A percentile compares a stretch with the other conserved stretches of the same genome.
These are phyloP conservation scores for Ensete glaucum DNA, from an alignment of 176 grass and related monocot genomes.

Conservation along the genomic window DNA sequence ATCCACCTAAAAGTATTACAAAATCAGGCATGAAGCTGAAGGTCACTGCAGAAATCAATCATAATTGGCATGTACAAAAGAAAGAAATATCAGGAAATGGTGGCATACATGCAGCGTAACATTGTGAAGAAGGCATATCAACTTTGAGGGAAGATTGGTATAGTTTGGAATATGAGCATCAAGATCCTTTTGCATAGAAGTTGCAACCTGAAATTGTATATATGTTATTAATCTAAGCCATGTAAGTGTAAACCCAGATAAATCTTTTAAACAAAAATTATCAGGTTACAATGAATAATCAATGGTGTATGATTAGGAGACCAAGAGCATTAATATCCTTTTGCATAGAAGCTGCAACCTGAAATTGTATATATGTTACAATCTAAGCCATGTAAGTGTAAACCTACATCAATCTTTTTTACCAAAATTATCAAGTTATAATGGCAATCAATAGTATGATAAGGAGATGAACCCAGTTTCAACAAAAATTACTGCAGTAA, in stretches of 20 bases:
- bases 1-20: conserved; percentile 54
- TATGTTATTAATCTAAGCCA: not conserved
- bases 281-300: not conserved
- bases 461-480: not conserved
- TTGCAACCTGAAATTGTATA: conserved; percentile 53
- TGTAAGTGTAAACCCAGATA: not conserved
- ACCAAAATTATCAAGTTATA: not conserved
- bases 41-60: conserved; percentile 8
- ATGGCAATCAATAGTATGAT: not conserved
- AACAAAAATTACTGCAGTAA: not conserved
- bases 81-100: not conserved
- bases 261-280: not conserved
- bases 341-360: conserved; percentile 99
- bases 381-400: not conserved
- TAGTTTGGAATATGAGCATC: conserved; percentile 87
- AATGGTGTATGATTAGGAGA: not conserved
- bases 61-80: not conserved
- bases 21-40: not conserved
- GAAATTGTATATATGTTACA: not conserved
- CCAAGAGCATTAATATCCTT: conserved; percentile 64
- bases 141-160: conserved; percentile 71
- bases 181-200: conserved; percentile 97
- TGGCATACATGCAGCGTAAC: conserved; percentile 79
- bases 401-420: not conserved
- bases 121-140: conserved; percentile 93